Conservation (phyloP, 2,329 filamentous ascomycete genomes). For the Biscogniauxia sp. region DNA sequence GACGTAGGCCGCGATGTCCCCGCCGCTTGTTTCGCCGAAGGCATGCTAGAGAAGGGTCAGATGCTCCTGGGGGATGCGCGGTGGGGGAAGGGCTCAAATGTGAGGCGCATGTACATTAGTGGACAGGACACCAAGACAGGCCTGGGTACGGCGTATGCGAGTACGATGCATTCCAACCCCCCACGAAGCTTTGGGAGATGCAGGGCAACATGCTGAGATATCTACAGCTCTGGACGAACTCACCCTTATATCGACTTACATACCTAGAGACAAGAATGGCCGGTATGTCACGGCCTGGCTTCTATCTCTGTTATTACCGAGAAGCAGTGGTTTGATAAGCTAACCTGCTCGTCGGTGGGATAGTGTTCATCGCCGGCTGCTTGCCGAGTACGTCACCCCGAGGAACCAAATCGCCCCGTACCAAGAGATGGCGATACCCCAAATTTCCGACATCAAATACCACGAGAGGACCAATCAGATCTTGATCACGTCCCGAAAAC, state of each 20-base stretch:
- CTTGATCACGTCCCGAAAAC: constrained; percentile 41
- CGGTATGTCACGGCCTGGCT: constrained; percentile 29
- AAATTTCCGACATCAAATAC: constrained; percentile 48
- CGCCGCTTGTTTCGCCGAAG: constrained; percentile 38
- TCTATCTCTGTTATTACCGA: not conserved
- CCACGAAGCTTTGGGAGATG: not conserved
- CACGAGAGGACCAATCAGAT: constrained; percentile 41
- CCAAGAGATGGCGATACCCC: constrained; percentile 36
- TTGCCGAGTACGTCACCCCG: constrained; percentile 18
- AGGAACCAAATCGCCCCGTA: constrained; percentile 10
- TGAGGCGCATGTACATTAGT: constrained; percentile 41
- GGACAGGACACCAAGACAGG: constrained; percentile 39
- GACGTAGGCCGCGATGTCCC: constrained; percentile 23
- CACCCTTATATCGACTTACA: constrained; percentile 38
- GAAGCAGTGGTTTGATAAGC: not conserved
- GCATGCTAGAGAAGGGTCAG: constrained; percentile 39
- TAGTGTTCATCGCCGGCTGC: constrained; percentile 22
- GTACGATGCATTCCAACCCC: constrained; percentile 33
- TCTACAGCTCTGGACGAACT: constrained; percentile 35
- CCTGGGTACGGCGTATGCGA: constrained; percentile 42
- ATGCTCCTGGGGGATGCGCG: constrained; percentile 34
- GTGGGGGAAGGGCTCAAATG: constrained; percentile 29
- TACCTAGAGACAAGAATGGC: constrained; percentile 43
- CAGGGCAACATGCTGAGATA: constrained; percentile 8
- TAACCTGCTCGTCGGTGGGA: not conserved